Evolutionary conservation across 2,329 filamentous ascomycete genomes (phyloP), one percentile per base, ranked within the genome.

Genomic region (Dryadomyces quercivorus): DNA sequence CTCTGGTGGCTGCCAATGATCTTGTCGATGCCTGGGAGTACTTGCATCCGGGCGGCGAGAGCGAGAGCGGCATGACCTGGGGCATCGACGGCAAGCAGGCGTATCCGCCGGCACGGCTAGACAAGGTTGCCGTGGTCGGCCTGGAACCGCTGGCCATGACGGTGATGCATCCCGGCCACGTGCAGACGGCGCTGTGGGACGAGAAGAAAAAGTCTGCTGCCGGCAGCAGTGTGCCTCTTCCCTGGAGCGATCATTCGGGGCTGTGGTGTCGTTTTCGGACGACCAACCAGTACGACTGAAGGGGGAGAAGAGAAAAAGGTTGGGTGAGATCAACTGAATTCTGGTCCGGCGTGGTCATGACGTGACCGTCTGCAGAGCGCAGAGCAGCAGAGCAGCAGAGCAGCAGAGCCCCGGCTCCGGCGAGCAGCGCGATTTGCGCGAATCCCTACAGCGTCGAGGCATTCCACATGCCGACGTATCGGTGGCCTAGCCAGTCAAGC

Each of bases 41-140:
- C 12, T 53, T 70, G 16, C 62, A 58, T 22, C 60, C 63, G 0
- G n/a, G n/a, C n/a, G n/a, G n/a, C n/a, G n/a, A n/a, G n/a, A 55
- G 55, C 7, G 61, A 68, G 20, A 10, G 9, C 18, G 69, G 70
- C 2, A 67, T 63, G 56, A 72, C 68, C 2, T 71, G 70, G 69
- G 66, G 67, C 2, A 43, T 67, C 20, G 64, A 69, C 57, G 67
- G 67, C 2, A 59, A 64, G 34, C 53, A 62, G 31, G 53, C 52
- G 2, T 69, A 65, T 44, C 68, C 66, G 6, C 63, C 67, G 0
- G 59, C 54, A 44, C 64, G 70, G 16, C 53, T 72, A 38, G 70
- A 72, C 58, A 71, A 67, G 56, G 57, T 72, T 20, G 66, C 63
- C 13, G 52, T 64, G 40, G 20, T 67, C 16, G 65, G 64, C 2